A percentile compares a stretch with the other conserved stretches of the same genome.
Conservation (phyloP, 2,329 filamentous ascomycete species). For the Xylariomycetidae sp. region DNA sequence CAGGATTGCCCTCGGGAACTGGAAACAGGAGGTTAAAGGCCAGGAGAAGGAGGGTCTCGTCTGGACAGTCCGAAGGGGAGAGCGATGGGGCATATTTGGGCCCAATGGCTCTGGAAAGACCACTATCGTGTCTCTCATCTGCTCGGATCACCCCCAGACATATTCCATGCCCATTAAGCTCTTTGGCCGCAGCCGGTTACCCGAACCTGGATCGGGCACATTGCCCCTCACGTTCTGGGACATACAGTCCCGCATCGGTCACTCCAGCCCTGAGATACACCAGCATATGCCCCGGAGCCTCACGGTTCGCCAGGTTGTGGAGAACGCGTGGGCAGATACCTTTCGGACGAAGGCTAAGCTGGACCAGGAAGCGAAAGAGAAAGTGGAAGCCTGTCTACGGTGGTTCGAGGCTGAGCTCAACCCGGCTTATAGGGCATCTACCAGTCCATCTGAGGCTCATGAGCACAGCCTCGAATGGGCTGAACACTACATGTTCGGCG, state of each 20-base stretch:
- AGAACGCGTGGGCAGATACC: slow-evolving; percentile 87
- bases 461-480: slow-evolving; percentile 53
- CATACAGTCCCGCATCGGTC: slow-evolving; percentile 81
- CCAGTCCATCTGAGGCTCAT: slow-evolving; percentile 7
- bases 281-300: slow-evolving; percentile 80
- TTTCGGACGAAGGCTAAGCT: slow-evolving; percentile 68
- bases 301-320: slow-evolving; percentile 66
- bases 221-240: slow-evolving; percentile 86
- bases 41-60: slow-evolving; percentile 56
- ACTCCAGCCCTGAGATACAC: slow-evolving; percentile 91
- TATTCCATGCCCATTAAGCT: slow-evolving; percentile 84
- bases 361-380: slow-evolving; percentile 45
- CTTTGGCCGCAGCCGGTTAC: slow-evolving; percentile 76
- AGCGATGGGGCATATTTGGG: slow-evolving; percentile 89
- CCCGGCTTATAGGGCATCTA: slow-evolving; percentile 34
- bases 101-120: slow-evolving; percentile 96
- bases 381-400: slow-evolving; percentile 62
- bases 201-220: slow-evolving; percentile 58
- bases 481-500: slow-evolving; percentile 60
- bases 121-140: slow-evolving; percentile 84
- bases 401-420: slow-evolving; percentile 80
- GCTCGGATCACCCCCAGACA: slow-evolving; percentile 91
- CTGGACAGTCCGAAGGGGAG: slow-evolving; percentile 77
- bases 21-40: slow-evolving; percentile 55
- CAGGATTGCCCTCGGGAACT: slow-evolving; percentile 74